Conservation (phyloP, 495 filamentous ascomycete species). For the Aspergillus funiculosus region DNA sequence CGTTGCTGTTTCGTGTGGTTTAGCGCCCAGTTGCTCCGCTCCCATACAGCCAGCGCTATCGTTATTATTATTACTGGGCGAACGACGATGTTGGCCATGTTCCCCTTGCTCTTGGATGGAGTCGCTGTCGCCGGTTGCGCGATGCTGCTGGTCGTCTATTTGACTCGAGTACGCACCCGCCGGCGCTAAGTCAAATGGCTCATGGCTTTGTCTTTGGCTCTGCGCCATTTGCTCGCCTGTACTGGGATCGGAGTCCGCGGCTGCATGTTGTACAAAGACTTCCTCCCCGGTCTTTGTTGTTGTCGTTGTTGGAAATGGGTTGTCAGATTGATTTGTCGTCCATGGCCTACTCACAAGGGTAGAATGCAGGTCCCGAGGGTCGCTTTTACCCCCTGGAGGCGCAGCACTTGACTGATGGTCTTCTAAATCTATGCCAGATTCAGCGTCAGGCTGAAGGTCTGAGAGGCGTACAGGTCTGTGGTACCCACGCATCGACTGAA, state of each 20-base stretch:
- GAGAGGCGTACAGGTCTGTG: constrained; percentile 17
- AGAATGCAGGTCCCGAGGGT: constrained; percentile 4
- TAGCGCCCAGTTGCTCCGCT: constrained; percentile 12
- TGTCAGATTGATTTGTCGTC: neutral
- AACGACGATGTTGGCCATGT: constrained; percentile 1
- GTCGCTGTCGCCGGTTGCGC: constrained; percentile 4
- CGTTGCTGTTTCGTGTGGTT: neutral
- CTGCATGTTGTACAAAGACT: constrained; percentile 5
- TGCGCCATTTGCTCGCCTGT: neutral
- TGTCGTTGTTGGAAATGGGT: constrained; percentile 2
- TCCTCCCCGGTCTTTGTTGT: constrained; percentile 5
- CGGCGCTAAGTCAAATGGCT: too few species aligned
- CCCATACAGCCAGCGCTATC: constrained; percentile 2
- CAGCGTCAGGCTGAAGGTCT: constrained; percentile 15
- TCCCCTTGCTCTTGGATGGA: constrained; percentile 8
- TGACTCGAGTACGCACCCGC: too few species aligned
- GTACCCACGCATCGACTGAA: constrained; percentile 29
- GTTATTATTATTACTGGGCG: constrained; percentile 1
- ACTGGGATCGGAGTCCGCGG: neutral
- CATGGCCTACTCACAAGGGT: constrained; percentile 8
- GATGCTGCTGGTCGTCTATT: neutral
- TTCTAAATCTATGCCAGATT: constrained; percentile 12
- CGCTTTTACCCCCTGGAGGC: neutral
- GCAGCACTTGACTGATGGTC: neutral
- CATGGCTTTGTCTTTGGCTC: neutral